Percentiles rank a stretch among this genome's conserved stretches.
phyloP scores from a whole-genome alignment of 1,284 basidiomycete species.

The Pascua sp. region DNA sequence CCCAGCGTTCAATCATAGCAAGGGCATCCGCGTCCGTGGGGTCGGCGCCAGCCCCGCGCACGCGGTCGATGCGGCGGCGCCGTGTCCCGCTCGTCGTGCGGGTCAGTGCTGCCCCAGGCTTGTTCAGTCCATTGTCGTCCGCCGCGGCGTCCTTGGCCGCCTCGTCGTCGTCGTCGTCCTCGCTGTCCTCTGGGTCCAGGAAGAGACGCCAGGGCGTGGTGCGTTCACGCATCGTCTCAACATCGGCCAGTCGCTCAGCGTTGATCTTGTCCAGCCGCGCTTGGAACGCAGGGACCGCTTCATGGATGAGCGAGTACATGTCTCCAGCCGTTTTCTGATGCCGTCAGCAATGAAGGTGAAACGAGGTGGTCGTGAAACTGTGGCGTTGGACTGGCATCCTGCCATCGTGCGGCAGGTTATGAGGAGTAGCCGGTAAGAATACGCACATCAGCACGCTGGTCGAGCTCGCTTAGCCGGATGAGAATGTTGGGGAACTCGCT shows the following conservation, averaged over 20 bases:
- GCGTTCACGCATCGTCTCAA: slow-evolving; percentile 34
- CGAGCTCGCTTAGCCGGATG: slow-evolving; percentile 24
- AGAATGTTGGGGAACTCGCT: slow-evolving; percentile 31
- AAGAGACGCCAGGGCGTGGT: slow-evolving; percentile 38
- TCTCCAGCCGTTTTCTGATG: slow-evolving; percentile 23
- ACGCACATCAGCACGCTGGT: slow-evolving; percentile 39
- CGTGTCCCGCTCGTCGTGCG: background rate
- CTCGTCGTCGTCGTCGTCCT: background rate
- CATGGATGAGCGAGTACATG: slow-evolving; percentile 22
- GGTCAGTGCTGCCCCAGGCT: background rate
- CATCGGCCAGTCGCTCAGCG: slow-evolving; percentile 22
- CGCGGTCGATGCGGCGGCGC: slow-evolving; percentile 13
- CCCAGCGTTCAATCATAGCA: slow-evolving; percentile 35
- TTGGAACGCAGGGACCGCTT: slow-evolving; percentile 17
- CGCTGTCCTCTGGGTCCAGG: slow-evolving; percentile 11
- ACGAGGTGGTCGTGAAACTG: too few species aligned
- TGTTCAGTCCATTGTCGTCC: background rate
- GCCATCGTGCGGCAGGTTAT: background rate
- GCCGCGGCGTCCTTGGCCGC: background rate
- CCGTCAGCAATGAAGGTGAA: background rate
- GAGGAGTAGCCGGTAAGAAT: background rate
- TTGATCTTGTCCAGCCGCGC: slow-evolving; percentile 23
- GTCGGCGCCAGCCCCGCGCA: slow-evolving; percentile 4
- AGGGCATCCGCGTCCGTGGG: slow-evolving; percentile 20
- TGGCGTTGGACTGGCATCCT: too few species aligned